Conservation (phyloP, 164 flowering plant species). For the Pachysandra terminalis region DNA sequence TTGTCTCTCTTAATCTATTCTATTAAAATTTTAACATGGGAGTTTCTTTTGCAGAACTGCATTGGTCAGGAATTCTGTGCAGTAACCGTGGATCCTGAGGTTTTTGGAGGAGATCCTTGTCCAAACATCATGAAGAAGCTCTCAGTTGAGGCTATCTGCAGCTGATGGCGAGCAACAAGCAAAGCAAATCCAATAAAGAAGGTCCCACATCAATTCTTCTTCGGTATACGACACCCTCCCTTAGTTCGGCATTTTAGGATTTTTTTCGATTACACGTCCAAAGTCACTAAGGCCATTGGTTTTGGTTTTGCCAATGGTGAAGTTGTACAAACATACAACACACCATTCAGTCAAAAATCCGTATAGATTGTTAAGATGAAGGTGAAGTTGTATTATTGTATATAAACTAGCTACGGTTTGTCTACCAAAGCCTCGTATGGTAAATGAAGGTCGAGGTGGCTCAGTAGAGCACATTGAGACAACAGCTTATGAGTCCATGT, state of each 20-base stretch:
- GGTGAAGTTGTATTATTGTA: constrained; percentile 14
- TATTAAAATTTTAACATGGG: neutral
- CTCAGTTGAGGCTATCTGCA: constrained; percentile 52
- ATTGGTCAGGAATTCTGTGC: constrained; percentile 40
- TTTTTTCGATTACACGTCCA: constrained; percentile 6
- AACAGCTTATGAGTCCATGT: too few relatives aligned
- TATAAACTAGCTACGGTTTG: constrained; percentile 9
- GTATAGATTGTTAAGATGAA: constrained; percentile 15
- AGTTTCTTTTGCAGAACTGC: constrained; percentile 40
- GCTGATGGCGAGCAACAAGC: constrained; percentile 17
- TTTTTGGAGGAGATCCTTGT: constrained; percentile 50
- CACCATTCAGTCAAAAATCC: constrained; percentile 17
- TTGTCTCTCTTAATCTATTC: neutral
- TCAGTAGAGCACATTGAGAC: constrained; percentile 13
- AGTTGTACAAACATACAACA: constrained; percentile 23
- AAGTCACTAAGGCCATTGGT: constrained; percentile 1
- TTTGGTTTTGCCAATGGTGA: constrained; percentile 15
- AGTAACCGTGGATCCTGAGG: constrained; percentile 33
- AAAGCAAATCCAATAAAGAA: neutral
- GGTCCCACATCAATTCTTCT: neutral
- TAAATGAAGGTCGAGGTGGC: constrained; percentile 1
- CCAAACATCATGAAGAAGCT: constrained; percentile 41
- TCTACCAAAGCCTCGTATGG: neutral
- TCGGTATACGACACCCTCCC: constrained; percentile 10
- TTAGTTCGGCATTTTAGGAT: too few relatives aligned